Conservation (phyloP, 495 filamentous ascomycete species). For the Xeromyces bisporus region DNA sequence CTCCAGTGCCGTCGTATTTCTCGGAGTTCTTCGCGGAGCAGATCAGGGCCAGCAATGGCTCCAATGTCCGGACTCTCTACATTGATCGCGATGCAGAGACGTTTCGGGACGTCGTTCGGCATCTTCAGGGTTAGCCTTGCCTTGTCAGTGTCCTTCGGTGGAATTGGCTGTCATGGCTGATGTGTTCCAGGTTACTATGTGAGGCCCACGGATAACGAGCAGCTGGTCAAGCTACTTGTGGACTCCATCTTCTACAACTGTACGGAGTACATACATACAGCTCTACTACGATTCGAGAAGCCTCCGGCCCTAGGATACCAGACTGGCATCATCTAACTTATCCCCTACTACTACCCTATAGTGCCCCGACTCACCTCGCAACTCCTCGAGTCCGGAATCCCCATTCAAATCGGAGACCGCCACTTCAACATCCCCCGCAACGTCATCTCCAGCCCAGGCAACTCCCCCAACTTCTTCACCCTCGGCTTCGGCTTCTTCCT, state of each 20-base stretch:
- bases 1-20: slow-evolving; percentile 91
- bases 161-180: no score
- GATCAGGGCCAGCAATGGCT: slow-evolving; percentile 43
- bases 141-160: neutral
- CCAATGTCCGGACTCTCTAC: slow-evolving; percentile 55
- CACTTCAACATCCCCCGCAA: slow-evolving; percentile 84
- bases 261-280: no score
- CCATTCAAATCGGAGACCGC: slow-evolving; percentile 68
- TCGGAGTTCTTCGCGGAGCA: slow-evolving; percentile 87
- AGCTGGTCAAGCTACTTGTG: slow-evolving; percentile 85
- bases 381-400: slow-evolving; percentile 87
- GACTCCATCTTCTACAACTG: slow-evolving; percentile 91
- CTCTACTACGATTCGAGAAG: neutral
- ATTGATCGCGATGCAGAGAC: slow-evolving; percentile 89
- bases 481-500: slow-evolving; percentile 88
- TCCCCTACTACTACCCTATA: no score
- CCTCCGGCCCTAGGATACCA: no score
- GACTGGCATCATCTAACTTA: neutral
- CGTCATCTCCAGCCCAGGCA: slow-evolving; percentile 67
- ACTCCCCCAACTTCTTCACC: slow-evolving; percentile 90
- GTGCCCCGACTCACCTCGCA: slow-evolving; percentile 81
- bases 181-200: slow-evolving; percentile 77
- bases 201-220: slow-evolving; percentile 58
- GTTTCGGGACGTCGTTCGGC: slow-evolving; percentile 75
- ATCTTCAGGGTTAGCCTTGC: slow-evolving; percentile 52